Evolutionary conservation across 2,329 filamentous ascomycete species (phyloP).

Genomic region (Escovopsis sp.): DNA sequence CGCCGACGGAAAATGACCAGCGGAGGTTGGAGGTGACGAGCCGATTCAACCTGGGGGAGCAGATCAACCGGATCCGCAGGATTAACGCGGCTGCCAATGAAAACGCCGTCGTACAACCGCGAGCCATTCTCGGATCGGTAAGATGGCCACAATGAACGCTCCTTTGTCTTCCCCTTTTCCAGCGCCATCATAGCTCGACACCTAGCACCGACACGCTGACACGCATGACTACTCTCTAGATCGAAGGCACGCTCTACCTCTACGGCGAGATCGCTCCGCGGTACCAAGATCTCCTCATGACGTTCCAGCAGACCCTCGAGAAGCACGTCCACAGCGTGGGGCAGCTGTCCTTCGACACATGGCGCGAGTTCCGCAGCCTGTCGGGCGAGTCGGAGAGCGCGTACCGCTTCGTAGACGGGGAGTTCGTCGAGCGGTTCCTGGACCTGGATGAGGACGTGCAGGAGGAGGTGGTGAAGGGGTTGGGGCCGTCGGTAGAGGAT

Average conservation of each 20-base stretch:
- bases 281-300: conserved; percentile 67
- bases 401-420: conserved; percentile 80
- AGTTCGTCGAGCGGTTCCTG: conserved; percentile 75
- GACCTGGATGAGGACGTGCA: conserved; percentile 47
- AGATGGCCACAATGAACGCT: conserved; percentile 16
- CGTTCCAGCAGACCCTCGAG: conserved; percentile 59
- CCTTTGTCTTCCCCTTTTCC: background rate
- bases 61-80: conserved; percentile 75
- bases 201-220: background rate
- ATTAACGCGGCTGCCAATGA: conserved; percentile 51
- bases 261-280: conserved; percentile 62
- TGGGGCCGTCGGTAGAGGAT: conserved; percentile 45
- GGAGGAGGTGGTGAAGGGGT: conserved; percentile 35
- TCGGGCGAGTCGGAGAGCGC: conserved; percentile 63
- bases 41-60: conserved; percentile 78
- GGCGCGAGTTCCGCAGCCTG: conserved; percentile 66
- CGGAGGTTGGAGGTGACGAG: conserved; percentile 56
- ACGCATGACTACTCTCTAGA: conserved; percentile 28
- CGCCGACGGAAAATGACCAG: conserved; percentile 59
- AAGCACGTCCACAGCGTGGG: conserved; percentile 53
- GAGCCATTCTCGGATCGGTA: conserved; percentile 81
- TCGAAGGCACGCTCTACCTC: conserved; percentile 83
- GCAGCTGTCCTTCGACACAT: conserved; percentile 58
- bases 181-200: too few species aligned
- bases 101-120: conserved; percentile 57